A percentile compares a stretch with the other conserved stretches of the same genome.
Conservation (phyloP, 2,329 filamentous ascomycete genomes). For the Aspergillus jensenii region DNA sequence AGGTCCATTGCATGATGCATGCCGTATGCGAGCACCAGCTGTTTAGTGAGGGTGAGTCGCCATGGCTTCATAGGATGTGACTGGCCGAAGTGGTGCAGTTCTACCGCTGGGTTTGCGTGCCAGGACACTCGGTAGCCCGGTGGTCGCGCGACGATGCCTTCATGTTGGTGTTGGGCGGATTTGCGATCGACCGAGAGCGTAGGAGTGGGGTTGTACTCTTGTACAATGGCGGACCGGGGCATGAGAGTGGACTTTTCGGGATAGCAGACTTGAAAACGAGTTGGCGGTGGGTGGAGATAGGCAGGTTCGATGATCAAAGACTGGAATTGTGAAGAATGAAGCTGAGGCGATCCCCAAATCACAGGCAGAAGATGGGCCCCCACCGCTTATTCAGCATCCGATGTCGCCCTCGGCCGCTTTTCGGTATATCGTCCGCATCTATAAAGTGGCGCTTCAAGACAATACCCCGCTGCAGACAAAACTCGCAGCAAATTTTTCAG, state of each 20-base stretch:
- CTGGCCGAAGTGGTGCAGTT: slow-evolving; percentile 94
- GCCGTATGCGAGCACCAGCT: slow-evolving; percentile 89
- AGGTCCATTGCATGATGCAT: slow-evolving; percentile 97
- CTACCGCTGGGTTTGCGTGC: slow-evolving; percentile 91
- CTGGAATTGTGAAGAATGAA: slow-evolving; percentile 14
- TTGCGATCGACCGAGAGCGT: slow-evolving; percentile 53
- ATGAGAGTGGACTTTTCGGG: slow-evolving; percentile 24
- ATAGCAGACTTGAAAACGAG: background rate
- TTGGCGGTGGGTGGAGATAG: slow-evolving; percentile 5
- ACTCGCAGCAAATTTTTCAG: background rate
- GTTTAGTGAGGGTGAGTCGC: slow-evolving; percentile 92
- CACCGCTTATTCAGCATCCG: slow-evolving; percentile 13
- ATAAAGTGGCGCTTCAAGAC: background rate
- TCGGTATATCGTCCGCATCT: background rate
- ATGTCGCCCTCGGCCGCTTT: slow-evolving; percentile 5
- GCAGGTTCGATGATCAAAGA: slow-evolving; percentile 1
- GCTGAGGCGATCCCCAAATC: slow-evolving; percentile 8
- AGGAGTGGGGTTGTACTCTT: slow-evolving; percentile 48
- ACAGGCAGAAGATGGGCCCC: background rate
- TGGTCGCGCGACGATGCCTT: slow-evolving; percentile 70
- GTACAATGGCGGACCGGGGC: slow-evolving; percentile 48
- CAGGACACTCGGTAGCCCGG: slow-evolving; percentile 90
- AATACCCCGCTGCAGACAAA: background rate
- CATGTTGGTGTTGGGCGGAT: slow-evolving; percentile 53
- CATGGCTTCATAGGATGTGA: slow-evolving; percentile 99